Base-by-base conservation (phyloP, 495 filamentous ascomycete genomes). In the Cetradonia linearis region DNA sequence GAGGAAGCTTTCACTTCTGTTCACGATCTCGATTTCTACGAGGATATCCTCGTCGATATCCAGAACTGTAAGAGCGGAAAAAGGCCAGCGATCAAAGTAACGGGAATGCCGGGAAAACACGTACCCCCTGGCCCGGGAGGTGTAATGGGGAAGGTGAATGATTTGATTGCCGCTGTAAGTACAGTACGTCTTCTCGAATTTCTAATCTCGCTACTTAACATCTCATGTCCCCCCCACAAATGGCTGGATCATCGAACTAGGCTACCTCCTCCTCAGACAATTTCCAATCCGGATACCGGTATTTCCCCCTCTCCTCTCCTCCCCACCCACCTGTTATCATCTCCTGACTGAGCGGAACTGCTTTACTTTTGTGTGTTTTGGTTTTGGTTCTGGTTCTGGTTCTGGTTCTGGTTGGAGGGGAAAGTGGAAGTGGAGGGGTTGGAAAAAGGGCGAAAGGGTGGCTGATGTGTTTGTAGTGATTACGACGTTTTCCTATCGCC, bases 211-310 rank as follows among this genome's bases (percentile, higher is more conserved):
- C n/a, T n/a, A n/a, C n/a, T n/a, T n/a, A n/a, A 13, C 27, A 2
- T 30, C 8, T 30, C 30, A 78, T 76, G 71, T 79, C n/a, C 86
- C 86, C 6, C 85, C 85, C 1, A 85, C 82, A 5, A 87, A 88
- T 63, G 86, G 85, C 38, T 89, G 84, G 84, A 77, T 88, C 68
- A 56, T 89, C 6, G 84, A 88, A 64, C 71, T 88, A 25, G 85
- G 84, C 6, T 74, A 78, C 58, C 56, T 58, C 65, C 5, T 62
- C 49, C n/a, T 20, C 49, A 9, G 62, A 68, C 2, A 62, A 67
- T 5, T 70, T 82, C 55, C 63, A 78, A 28, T 71, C 67, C 46
- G 80, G 82, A 5, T 86, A 86, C 62, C 69, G 72, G 67, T 69
- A 52, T 34, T 34, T 16, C 8, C 8, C 16, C 5, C 13, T 9